These are phyloP conservation scores for Penicillium palitans DNA, from an alignment of 2,329 filamentous ascomycete genomes.

Conservation along the genomic window DNA sequence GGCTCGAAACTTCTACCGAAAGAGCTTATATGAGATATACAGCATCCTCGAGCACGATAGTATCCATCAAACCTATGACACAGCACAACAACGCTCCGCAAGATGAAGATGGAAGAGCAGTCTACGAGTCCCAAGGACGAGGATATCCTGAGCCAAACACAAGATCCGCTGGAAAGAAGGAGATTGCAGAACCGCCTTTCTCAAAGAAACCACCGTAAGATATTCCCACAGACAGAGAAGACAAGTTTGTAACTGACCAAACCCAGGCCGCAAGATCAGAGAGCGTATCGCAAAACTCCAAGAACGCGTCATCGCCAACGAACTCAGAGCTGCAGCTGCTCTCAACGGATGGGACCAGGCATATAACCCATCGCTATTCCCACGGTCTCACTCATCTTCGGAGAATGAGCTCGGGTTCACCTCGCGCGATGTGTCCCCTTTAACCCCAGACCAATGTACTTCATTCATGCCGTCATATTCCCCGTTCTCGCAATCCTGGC, in stretches of 20 bases:
- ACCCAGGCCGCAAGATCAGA: conserved; percentile 34
- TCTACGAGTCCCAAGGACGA: conserved; percentile 12
- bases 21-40: background rate
- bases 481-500: conserved; percentile 2
- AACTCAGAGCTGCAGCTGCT: conserved; percentile 32
- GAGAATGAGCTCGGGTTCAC: conserved; percentile 7
- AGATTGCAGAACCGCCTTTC: conserved; percentile 36
- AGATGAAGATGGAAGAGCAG: conserved; percentile 9
- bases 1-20: background rate
- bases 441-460: conserved; percentile 8
- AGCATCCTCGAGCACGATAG: background rate
- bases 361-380: conserved; percentile 16
- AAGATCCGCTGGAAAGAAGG: conserved; percentile 34
- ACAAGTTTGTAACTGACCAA: background rate
- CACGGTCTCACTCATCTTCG: conserved; percentile 1
- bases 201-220: conserved; percentile 36
- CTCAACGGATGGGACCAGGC: conserved; percentile 32
- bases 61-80: background rate
- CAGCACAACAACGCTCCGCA: background rate
- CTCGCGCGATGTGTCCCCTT: background rate
- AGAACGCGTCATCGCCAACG: conserved; percentile 38
- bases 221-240: no score
- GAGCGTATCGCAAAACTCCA: conserved; percentile 39
- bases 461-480: conserved; percentile 7
- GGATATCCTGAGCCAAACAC: conserved; percentile 18